phyloP scores from a whole-genome alignment of 2,329 filamentous ascomycete genomes.

The Aspergillus sp. region DNA sequence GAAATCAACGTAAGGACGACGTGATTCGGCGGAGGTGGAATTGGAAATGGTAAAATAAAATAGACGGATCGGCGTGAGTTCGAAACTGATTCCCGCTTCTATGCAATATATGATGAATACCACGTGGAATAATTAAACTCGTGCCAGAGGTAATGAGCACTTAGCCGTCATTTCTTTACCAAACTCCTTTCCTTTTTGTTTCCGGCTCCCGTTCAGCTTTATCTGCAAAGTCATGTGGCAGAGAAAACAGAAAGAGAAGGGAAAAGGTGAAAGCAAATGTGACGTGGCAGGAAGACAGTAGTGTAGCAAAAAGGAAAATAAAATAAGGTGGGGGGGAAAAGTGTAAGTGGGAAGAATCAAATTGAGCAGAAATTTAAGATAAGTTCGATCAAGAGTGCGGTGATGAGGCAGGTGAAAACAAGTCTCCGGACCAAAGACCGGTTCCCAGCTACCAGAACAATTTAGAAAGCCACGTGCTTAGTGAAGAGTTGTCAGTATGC shows the following conservation, averaged over 20 bases:
- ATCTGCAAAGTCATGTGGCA: conserved; percentile 8
- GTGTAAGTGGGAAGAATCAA: neutral
- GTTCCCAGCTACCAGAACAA: neutral
- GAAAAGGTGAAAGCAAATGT: too few relatives aligned
- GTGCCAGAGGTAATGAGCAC: conserved; percentile 7
- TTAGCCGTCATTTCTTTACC: conserved; percentile 11
- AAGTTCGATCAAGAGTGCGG: neutral
- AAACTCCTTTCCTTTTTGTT: neutral
- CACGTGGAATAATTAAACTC: conserved; percentile 16
- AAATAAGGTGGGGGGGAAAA: neutral
- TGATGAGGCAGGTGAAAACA: conserved; percentile 1
- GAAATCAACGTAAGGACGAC: conserved; percentile 24
- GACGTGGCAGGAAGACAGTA: conserved; percentile 2
- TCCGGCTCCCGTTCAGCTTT: conserved; percentile 14
- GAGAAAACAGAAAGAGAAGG: conserved; percentile 9
- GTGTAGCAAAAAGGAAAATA: conserved; percentile 1
- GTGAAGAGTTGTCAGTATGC: neutral
- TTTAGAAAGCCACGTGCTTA: neutral
- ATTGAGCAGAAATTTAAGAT: neutral
- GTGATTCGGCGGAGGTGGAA: conserved; percentile 18
- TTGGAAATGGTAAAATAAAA: conserved; percentile 16
- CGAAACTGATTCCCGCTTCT: conserved; percentile 28
- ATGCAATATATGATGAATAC: conserved; percentile 31
- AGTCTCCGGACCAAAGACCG: neutral
- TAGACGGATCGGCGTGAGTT: conserved; percentile 26